Evolutionary conservation across 208 protist genomes (phyloP), one percentile per base, ranked within the genome.

Genomic region (Crithidia bombi): DNA sequence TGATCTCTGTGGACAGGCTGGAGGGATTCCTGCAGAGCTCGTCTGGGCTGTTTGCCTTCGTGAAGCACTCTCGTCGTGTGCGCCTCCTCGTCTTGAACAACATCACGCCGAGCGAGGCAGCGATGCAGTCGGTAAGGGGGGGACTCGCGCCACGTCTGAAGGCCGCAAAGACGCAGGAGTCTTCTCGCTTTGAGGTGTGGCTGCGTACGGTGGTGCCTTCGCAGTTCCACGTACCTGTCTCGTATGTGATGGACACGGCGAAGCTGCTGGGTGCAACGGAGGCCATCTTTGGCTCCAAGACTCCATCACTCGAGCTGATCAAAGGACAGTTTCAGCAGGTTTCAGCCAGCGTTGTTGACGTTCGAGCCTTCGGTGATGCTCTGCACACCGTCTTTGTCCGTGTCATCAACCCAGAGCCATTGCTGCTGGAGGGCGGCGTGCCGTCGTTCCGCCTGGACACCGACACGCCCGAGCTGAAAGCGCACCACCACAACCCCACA

Each of bases 301-400:
- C 21, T 19, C 71, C 71, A 10, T 55, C 71, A 39, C 41, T 77
- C 46, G 36, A 65, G 21, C 38, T 66, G 19, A 21, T 77, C 23
- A 62, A 47, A n/a, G 4, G 12, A 1, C 55, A n/a, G 3, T 77
- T 77, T 25, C 71, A 77, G 39, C 25, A 39, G 28, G 21, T 77
- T 33, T 54, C 69, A 1, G 19, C 30, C 5, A 39, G 66, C 11
- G 73, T 79, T 50, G 68, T 67, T 5, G 68, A 79, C 41, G 46
- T 83, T 12, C 78, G 68, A 23, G 50, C 50, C 32, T 75, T 83
- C 32, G 73, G 58, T 36, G 14, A 55, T 26, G 46, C 67, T 3
- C 57, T 59, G 28, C 32, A 64, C 58, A 55, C 61, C 15, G 57
- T 75, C 41, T 83, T 73, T 36, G 54, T 83, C 5, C 78, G 78